Evolutionary conservation across 2,329 filamentous ascomycete genomes (phyloP), one percentile per base, ranked within the genome.

Genomic region (Neonectria neomacrospora): DNA sequence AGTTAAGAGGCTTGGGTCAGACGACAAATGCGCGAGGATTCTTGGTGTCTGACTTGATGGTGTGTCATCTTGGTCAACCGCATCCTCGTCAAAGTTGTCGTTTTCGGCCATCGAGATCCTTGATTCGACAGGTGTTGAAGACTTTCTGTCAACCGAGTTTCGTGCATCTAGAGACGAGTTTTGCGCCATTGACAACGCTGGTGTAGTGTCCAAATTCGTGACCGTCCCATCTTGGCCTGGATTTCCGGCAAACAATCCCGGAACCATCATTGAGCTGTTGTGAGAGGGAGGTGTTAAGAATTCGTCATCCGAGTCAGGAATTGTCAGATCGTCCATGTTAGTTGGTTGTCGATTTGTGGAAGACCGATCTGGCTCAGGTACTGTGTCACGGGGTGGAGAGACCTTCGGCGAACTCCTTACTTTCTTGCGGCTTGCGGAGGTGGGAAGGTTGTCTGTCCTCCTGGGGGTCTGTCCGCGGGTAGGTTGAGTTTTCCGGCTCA

Each of bases 261-360:
- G 22, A 45, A 66, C 47, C 18, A 58, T 61, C 10, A 67, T 52
- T 20, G 71, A 68, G 9, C 39, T 64, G 20, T 69, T 72, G 51
- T 68, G 69, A 16, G 74, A 75, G 20, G 71, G 77, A 70, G 58
- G 72, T 63, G 70, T 83, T 41, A 83, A 68, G 44, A 82, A 83
- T 45, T 88, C 85, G 45, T 88, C 86, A 47, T 88, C 86, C 0
- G 86, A 88, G 67, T 88, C 86, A 54, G 83, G 79, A 42, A 88
- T 83, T 7, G 86, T 73, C 34, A 78, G 76, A 30, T 79, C 76
- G 56, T 79, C 68, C 20, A 41, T 66, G 47, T 74, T 73, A 28
- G 59, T 62, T 48, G 54, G 67, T 52, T 66, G 45, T 54, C 26
- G 30, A 10, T 16, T 8, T 32, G 18, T n/a, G 6, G 42, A 18